These are phyloP conservation scores for Mycosarcoma mackinlayi DNA, from an alignment of 1,284 basidiomycete genomes.

Conservation along the genomic window DNA sequence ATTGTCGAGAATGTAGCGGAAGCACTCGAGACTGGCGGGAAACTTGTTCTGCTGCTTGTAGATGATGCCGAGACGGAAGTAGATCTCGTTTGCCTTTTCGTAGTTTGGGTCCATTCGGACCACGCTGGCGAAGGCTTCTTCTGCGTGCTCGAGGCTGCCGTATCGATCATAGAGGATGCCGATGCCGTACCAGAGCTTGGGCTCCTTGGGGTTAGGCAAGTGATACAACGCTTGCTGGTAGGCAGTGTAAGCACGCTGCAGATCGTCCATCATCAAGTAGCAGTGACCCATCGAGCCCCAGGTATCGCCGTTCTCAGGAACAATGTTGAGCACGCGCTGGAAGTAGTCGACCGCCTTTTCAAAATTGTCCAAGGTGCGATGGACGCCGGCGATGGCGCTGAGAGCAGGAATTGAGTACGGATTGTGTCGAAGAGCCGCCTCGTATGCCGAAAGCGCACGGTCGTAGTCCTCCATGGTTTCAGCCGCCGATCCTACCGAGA, in stretches of 20 bases:
- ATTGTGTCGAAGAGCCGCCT: conserved; percentile 64
- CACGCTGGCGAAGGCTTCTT: conserved; percentile 96
- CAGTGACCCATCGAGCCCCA: conserved; percentile 79
- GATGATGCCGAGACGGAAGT: conserved; percentile 97
- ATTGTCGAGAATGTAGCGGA: conserved; percentile 93
- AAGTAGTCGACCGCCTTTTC: conserved; percentile 90
- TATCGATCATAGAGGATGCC: conserved; percentile 98
- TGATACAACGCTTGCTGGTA: conserved; percentile 98
- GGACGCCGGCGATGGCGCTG: conserved; percentile 65
- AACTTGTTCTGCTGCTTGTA: conserved; percentile 96
- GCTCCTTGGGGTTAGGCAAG: conserved; percentile 96
- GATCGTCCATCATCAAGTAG: conserved; percentile 98
- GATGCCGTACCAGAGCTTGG: conserved; percentile 99
- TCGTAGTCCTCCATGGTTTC: conserved; percentile 67
- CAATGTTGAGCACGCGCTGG: conserved; percentile 83
- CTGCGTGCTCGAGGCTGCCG: conserved; percentile 96
- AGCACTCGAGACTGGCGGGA: conserved; percentile 73
- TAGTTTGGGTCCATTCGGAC: conserved; percentile 98
- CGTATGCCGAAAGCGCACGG: conserved; percentile 63
- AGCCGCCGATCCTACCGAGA: conserved; percentile 61
- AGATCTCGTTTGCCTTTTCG: conserved; percentile 98
- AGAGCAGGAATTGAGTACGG: conserved; percentile 65
- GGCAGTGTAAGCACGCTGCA: conserved; percentile 97
- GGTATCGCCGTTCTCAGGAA: conserved; percentile 66
- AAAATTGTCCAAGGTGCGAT: conserved; percentile 65